phyloP scores from a whole-genome alignment of 352 stramenopile species.

The Pythium apleroticum region DNA sequence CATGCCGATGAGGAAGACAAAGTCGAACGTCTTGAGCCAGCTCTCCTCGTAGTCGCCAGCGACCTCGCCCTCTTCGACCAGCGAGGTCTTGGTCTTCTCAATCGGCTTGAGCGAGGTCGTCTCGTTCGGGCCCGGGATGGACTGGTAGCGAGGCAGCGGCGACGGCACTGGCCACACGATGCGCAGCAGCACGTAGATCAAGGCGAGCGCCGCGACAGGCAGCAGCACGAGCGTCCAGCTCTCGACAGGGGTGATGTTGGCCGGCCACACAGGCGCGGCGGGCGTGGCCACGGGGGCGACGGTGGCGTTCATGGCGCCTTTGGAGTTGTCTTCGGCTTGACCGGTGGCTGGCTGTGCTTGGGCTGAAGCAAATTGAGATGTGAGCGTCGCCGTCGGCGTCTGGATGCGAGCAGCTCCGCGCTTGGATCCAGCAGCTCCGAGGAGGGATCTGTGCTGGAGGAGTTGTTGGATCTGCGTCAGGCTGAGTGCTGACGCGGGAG shows the following conservation, averaged over 20 bases:
- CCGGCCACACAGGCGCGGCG: conserved; percentile 33
- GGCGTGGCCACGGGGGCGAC: conserved; percentile 3
- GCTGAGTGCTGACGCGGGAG: background rate
- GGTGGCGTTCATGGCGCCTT: conserved; percentile 8
- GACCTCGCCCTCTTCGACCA: conserved; percentile 61
- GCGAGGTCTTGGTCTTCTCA: conserved; percentile 44
- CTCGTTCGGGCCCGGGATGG: conserved; percentile 36
- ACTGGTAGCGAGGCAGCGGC: conserved; percentile 40
- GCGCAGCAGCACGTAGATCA: conserved; percentile 67
- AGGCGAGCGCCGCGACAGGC: conserved; percentile 43
- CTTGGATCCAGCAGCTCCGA: too few species aligned
- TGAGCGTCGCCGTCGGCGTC: background rate
- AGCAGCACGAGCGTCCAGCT: conserved; percentile 41
- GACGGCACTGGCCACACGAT: conserved; percentile 59
- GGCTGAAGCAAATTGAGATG: conserved; percentile 16
- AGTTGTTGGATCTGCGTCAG: background rate
- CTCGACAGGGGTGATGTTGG: conserved; percentile 42
- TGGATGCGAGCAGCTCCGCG: background rate
- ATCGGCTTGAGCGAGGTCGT: conserved; percentile 40
- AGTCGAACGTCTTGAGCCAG: conserved; percentile 57
- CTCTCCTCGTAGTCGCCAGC: conserved; percentile 56
- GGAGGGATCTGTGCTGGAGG: background rate
- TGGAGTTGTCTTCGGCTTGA: background rate
- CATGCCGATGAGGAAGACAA: conserved; percentile 62
- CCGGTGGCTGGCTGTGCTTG: background rate